Base-by-base conservation (phyloP, 1,139 yeast species). In the Debaryomyces sp. region DNA sequence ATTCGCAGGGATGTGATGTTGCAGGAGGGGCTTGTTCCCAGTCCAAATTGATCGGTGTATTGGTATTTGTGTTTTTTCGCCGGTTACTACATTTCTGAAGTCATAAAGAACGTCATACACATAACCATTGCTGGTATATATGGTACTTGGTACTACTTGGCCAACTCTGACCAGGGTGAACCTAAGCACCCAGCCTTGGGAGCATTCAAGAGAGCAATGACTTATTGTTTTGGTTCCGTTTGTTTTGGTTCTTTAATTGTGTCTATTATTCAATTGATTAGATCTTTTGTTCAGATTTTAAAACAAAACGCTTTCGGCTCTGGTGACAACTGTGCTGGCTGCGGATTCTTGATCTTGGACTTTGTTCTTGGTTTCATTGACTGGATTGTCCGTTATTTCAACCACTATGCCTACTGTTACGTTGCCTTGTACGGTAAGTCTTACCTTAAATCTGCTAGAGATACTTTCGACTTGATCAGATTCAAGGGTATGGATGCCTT, bases 121-220 rank as follows among this genome's bases (percentile, higher is more conserved):
- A 88, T 87, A 36, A 84, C 94, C 1, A 85, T 90, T 50, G 79
- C 94, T 22, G 97, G 97, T 30, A 82, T 91, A 32, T 92, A 81
- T 63, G 97, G 97, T 18, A 82, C 95, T 5, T 91, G 97, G 97
- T 91, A 89, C 68, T 91, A 87, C 65, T 75, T 88, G 63, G 80
- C 89, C 41, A 79, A 78, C 54, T 80, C 91, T 1, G 92, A 87
- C 61, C 88, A 87, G 60, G 96, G 96, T 5, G 81, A 85, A 73
- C 96, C 96, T 32, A 79, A 69, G 57, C 81, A 81, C 71, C 96
- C 96, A 8, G 95, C 96, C 1, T 67, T 84, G 49, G 92, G 96
- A 6, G 87, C 97, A 1, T 82, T 92, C 56, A 85, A 82, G 61
- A 79, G 96, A 58, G 89, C 96, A 1, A 70, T 89, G 72, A 87